A percentile compares a stretch with the other conserved stretches of the same genome.
These are phyloP conservation scores for Coniochaeta sp. DNA, from an alignment of 2,329 filamentous ascomycete genomes.

Conservation along the genomic window DNA sequence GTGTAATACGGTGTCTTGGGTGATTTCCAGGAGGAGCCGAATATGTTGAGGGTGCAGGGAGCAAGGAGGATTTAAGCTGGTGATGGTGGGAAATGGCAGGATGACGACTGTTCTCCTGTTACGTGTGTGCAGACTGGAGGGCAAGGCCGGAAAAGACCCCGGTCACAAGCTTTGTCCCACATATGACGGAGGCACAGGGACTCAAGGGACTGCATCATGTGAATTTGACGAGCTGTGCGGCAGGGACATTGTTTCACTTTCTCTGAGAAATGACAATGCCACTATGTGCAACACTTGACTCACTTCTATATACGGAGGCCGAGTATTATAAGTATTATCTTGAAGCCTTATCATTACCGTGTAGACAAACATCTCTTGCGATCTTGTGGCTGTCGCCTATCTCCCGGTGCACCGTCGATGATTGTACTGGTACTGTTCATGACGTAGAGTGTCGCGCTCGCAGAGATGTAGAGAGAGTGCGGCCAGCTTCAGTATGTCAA, in stretches of 20 bases:
- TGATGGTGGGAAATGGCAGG: background rate
- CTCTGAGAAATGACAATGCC: background rate
- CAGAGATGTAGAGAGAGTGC: no score
- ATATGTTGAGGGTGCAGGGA: background rate
- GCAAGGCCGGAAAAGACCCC: background rate
- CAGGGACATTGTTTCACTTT: background rate
- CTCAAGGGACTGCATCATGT: background rate
- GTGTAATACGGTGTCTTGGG: background rate
- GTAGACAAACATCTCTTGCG: background rate
- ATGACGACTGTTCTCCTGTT: background rate
- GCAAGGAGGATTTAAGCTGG: background rate
- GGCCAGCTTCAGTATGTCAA: no score
- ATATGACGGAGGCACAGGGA: background rate
- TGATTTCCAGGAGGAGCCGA: background rate
- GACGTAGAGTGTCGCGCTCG: no score
- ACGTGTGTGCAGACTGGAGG: background rate
- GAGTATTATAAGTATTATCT: background rate
- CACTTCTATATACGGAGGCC: background rate
- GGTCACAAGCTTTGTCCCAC: background rate
- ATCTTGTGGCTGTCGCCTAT: background rate
- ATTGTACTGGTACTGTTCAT: background rate
- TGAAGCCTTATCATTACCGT: background rate
- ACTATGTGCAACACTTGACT: background rate
- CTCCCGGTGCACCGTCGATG: background rate
- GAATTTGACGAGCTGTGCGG: background rate